Evolutionary conservation across 345 rosid genomes (phyloP).

Genomic region (Streptanthus diversifolius): DNA sequence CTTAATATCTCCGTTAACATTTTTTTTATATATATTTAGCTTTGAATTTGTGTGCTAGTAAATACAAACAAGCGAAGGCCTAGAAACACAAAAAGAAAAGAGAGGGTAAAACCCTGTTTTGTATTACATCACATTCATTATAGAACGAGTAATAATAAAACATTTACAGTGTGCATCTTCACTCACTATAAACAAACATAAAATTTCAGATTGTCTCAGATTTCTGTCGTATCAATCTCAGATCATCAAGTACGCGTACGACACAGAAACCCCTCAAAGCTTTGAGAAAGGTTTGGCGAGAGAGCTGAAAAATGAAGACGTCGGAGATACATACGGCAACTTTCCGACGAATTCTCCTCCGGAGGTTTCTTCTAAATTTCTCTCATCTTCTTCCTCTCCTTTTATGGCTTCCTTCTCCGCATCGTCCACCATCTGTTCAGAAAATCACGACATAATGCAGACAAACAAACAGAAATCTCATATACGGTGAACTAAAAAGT

Average conservation of each 20-base stretch:
- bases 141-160: background rate
- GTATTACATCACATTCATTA: background rate
- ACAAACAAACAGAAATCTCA: background rate
- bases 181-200: background rate
- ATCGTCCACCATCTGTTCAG: conserved; percentile 50
- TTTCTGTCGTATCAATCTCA: background rate
- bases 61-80: background rate
- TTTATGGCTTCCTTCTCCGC: conserved; percentile 43
- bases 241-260: background rate
- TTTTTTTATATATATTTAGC: conserved; percentile 10
- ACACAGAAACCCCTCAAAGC: conserved; percentile 5
- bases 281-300: conserved; percentile 26
- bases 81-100: background rate
- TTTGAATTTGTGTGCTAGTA: background rate
- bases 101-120: background rate
- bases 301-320: conserved; percentile 30
- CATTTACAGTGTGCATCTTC: background rate
- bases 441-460: background rate
- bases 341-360: background rate
- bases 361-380: background rate
- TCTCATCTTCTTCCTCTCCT: conserved; percentile 29
- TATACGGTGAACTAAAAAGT: background rate
- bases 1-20: conserved; percentile 8
- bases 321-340: conserved; percentile 13
- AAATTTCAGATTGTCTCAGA: background rate